A percentile compares a stretch with the other conserved stretches of the same genome.
phyloP scores from a whole-genome alignment of 352 stramenopile genomes.

The Globisporangium paroecandrum region DNA sequence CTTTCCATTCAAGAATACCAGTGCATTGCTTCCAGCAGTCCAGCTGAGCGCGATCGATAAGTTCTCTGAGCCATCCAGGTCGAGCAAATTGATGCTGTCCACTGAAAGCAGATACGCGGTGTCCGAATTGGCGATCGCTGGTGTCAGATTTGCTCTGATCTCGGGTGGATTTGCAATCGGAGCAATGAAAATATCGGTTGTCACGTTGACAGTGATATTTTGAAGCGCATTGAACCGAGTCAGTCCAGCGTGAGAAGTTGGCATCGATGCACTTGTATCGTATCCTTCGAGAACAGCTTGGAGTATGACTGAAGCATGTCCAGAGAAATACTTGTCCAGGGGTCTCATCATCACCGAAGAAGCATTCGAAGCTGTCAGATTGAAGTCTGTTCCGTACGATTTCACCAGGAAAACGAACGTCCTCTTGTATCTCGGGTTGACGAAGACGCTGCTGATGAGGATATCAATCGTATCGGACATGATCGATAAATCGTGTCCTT shows the following conservation, averaged over 20 bases:
- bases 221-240: slow-evolving; percentile 1
- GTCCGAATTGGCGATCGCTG: background rate
- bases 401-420: no score
- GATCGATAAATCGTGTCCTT: no score
- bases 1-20: slow-evolving; percentile 21
- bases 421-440: no score
- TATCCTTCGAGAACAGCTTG: background rate
- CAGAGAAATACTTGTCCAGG: no score
- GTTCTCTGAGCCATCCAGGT: slow-evolving; percentile 23
- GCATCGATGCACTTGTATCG: slow-evolving; percentile 7
- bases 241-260: background rate
- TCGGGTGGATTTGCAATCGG: slow-evolving; percentile 19
- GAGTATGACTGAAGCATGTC: no score
- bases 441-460: no score
- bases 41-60: slow-evolving; percentile 14
- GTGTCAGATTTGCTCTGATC: slow-evolving; percentile 5
- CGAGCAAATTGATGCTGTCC: slow-evolving; percentile 13
- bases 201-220: slow-evolving; percentile 22
- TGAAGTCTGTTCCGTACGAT: no score
- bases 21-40: slow-evolving; percentile 1
- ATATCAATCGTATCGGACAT: no score
- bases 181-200: slow-evolving; percentile 20
- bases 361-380: no score
- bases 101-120: slow-evolving; percentile 18
- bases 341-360: no score